Evolutionary conservation across 805 yeast species (phyloP), one percentile per base, ranked within the genome.

Genomic region (Starmera amethionina): DNA sequence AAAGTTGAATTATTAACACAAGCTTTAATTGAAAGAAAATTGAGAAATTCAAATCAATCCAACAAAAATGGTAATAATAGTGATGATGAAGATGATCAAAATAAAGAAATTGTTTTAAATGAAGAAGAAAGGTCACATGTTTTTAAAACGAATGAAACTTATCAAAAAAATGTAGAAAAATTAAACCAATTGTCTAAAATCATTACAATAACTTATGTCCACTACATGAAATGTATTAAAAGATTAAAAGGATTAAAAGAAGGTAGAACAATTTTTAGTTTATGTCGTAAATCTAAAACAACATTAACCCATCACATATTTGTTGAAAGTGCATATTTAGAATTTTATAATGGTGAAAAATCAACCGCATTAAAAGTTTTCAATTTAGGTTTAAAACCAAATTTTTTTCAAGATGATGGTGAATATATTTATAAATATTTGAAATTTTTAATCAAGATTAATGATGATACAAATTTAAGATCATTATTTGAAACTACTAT

Each of bases 281-380:
- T 70, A 48, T 82, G 83, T 8, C 75, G 95, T 50, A 72, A 75
- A 48, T 55, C 66, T n/a, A 68, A 63, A 44, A 54, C 48, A 19
- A 62, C 66, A 10, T 61, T 82, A 34, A 81, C 94, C 1, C 77
- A 79, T 64, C 86, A 86, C 49, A 72, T 90, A 16, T 90, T 73
- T 59, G 79, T 80, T 16, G 90, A 85, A 43, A 82, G 83, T 52
- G 96, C 97, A 1, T 65, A 76, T 55, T 68, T 88, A 65, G 98
- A 90, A 55, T 79, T 67, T 47, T 77, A 75, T 49, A 69, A 80
- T 43, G 79, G 75, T 44, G 82, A 79, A 45, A 63, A 71, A 19
- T 79, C 75, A 40, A 77, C 84, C 35, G 89, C 96, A 0, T 65
- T 72, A 39, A 80, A 80, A 54, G 78, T 89, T 15, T 81, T 86